Evolutionary conservation across 352 stramenopile species (phyloP).

Genomic region (Phytopythium helicoides): DNA sequence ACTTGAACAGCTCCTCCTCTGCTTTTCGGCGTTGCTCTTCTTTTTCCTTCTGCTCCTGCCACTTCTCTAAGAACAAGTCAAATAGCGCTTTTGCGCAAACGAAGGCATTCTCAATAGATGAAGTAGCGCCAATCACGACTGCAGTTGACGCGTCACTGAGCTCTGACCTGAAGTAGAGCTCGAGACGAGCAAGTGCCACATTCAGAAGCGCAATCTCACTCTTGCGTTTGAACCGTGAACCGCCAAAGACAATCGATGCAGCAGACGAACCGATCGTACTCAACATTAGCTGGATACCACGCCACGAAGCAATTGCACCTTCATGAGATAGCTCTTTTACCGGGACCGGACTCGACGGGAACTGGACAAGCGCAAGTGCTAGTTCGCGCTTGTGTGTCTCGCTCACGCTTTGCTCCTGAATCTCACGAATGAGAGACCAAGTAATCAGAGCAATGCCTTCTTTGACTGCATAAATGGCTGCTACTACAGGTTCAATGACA

Average conservation of each 20-base stretch:
- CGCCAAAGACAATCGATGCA: constrained; percentile 45
- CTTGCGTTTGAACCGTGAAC: constrained; percentile 38
- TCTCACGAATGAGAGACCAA: constrained; percentile 54
- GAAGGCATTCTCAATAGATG: constrained; percentile 39
- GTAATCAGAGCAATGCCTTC: constrained; percentile 78
- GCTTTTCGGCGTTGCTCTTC: constrained; percentile 72
- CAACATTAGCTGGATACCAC: constrained; percentile 64
- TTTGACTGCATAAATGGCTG: constrained; percentile 81
- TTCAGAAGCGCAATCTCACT: constrained; percentile 71
- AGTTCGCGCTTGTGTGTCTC: constrained; percentile 46
- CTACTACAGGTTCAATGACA: constrained; percentile 75
- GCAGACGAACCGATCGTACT: constrained; percentile 39
- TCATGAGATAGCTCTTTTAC: constrained; percentile 10
- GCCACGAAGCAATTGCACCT: constrained; percentile 72
- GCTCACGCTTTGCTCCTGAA: constrained; percentile 47
- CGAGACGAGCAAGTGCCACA: constrained; percentile 64
- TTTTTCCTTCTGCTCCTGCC: constrained; percentile 77
- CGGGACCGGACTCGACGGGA: constrained; percentile 42
- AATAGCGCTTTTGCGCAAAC: constrained; percentile 73
- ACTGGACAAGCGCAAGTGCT: constrained; percentile 62
- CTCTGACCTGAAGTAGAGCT: constrained; percentile 60
- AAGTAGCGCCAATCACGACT: constrained; percentile 13
- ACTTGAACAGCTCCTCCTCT: constrained; percentile 82
- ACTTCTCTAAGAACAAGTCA: constrained; percentile 81
- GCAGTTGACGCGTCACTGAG: constrained; percentile 11